Evolutionary conservation across 106 monocot genomes (phyloP).

Genomic region (Allium fistulosum): DNA sequence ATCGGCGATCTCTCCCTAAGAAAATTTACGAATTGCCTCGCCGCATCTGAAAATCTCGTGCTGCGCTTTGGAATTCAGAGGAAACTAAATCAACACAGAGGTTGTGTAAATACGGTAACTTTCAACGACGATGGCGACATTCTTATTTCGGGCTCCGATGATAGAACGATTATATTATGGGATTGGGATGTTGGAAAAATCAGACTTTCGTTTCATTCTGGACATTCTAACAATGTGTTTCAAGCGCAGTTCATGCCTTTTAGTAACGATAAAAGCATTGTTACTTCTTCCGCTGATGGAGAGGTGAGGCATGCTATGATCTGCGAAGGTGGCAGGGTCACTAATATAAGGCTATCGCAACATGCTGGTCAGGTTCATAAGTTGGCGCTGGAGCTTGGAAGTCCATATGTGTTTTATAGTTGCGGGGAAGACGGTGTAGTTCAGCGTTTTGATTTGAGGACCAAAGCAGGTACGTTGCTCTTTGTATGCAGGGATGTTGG

Average conservation of each 20-base stretch:
- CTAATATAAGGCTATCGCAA: slow-evolving; percentile 25
- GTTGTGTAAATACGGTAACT: slow-evolving; percentile 84
- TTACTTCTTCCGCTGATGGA: slow-evolving; percentile 84
- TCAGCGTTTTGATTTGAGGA: slow-evolving; percentile 70
- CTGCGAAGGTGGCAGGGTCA: slow-evolving; percentile 39
- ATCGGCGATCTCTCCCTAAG: slow-evolving; percentile 39
- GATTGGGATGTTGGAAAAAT: slow-evolving; percentile 53
- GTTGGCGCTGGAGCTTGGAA: slow-evolving; percentile 76
- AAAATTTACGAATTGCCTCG: slow-evolving; percentile 36
- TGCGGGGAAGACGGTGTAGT: slow-evolving; percentile 77
- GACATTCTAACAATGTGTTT: slow-evolving; percentile 73
- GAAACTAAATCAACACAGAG: slow-evolving; percentile 58
- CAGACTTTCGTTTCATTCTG: slow-evolving; percentile 56
- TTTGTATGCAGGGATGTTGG: slow-evolving; percentile 39
- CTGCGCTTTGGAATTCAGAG: slow-evolving; percentile 41
- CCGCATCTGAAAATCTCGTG: slow-evolving; percentile 66
- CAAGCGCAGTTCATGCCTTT: slow-evolving; percentile 72
- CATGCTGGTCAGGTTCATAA: slow-evolving; percentile 61
- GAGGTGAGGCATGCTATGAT: slow-evolving; percentile 72
- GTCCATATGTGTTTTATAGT: slow-evolving; percentile 68
- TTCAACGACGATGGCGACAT: slow-evolving; percentile 64
- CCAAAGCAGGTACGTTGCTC: slow-evolving; percentile 34
- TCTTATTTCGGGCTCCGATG: slow-evolving; percentile 87
- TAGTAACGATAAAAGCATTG: slow-evolving; percentile 44
- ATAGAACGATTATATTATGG: slow-evolving; percentile 66